Evolutionary conservation across 1,284 basidiomycete genomes (phyloP).

Genomic region (Ustilago trichophora): DNA sequence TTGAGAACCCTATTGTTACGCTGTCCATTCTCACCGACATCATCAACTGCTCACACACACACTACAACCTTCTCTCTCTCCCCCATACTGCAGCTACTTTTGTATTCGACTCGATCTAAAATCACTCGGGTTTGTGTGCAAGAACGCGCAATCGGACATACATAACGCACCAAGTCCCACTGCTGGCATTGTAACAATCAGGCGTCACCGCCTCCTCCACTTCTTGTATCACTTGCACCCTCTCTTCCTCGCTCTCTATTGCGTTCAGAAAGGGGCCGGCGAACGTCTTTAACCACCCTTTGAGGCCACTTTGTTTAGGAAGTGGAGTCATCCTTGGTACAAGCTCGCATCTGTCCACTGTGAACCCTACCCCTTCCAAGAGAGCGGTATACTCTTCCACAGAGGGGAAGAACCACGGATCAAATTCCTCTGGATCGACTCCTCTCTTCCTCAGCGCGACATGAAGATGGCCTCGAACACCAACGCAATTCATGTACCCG

Average conservation of each 20-base stretch:
- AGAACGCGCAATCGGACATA: slow-evolving; percentile 37
- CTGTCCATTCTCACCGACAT: too few species aligned
- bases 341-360: slow-evolving; percentile 26
- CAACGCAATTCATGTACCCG: slow-evolving; percentile 36
- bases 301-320: slow-evolving; percentile 10
- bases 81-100: too few species aligned
- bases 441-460: slow-evolving; percentile 1
- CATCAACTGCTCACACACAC: too few species aligned
- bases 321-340: slow-evolving; percentile 28
- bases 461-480: slow-evolving; percentile 23
- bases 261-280: slow-evolving; percentile 36
- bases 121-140: slow-evolving; percentile 13
- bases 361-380: slow-evolving; percentile 19
- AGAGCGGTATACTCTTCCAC: slow-evolving; percentile 9
- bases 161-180: slow-evolving; percentile 32
- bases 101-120: too few species aligned
- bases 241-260: slow-evolving; percentile 4
- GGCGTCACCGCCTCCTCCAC: slow-evolving; percentile 17
- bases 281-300: slow-evolving; percentile 38
- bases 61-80: too few species aligned
- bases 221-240: slow-evolving; percentile 16
- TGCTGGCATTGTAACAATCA: slow-evolving; percentile 20
- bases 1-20: too few species aligned
- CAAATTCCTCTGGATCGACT: slow-evolving; percentile 8
- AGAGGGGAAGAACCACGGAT: slow-evolving; percentile 45